A percentile compares a stretch with the other conserved stretches of the same genome.
Evolutionary conservation across 768 basidiomycete genomes (phyloP).

Genomic region (Mycena belliarum): DNA sequence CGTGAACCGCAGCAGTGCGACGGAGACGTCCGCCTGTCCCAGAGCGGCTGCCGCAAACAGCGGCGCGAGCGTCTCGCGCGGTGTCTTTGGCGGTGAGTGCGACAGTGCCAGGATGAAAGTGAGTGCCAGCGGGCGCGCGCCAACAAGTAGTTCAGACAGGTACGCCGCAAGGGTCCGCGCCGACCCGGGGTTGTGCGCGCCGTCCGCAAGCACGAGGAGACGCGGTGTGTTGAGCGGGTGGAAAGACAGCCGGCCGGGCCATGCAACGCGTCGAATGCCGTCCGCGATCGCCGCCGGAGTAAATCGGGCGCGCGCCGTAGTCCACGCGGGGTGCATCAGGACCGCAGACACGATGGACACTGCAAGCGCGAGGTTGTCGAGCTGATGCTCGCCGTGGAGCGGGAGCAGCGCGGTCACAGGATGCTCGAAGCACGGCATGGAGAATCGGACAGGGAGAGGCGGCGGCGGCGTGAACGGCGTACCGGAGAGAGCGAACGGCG

Average conservation of each 20-base stretch:
- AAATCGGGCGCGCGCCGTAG: slow-evolving; percentile 36
- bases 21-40: slow-evolving; percentile 34
- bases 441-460: slow-evolving; percentile 43
- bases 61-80: slow-evolving; percentile 67
- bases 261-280: slow-evolving; percentile 63
- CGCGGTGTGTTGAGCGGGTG: slow-evolving; percentile 34
- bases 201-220: slow-evolving; percentile 73
- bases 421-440: slow-evolving; percentile 44
- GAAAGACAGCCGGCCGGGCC: slow-evolving; percentile 87
- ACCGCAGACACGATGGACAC: slow-evolving; percentile 62
- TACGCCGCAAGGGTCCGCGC: slow-evolving; percentile 68
- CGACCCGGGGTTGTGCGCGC: slow-evolving; percentile 90
- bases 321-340: slow-evolving; percentile 39
- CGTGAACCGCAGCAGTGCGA: slow-evolving; percentile 66
- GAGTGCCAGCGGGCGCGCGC: slow-evolving; percentile 34
- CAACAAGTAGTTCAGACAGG: slow-evolving; percentile 39
- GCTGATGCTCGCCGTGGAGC: slow-evolving; percentile 81
- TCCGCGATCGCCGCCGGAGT: slow-evolving; percentile 47
- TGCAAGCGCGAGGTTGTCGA: slow-evolving; percentile 78
- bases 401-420: slow-evolving; percentile 56
- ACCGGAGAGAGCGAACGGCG: slow-evolving; percentile 33
- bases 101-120: slow-evolving; percentile 84
- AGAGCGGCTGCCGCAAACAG: slow-evolving; percentile 51
- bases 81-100: slow-evolving; percentile 83
- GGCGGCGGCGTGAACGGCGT: slow-evolving; percentile 36